Conservation (phyloP, 176 grass and related monocot species). For the Musa itinerans region DNA sequence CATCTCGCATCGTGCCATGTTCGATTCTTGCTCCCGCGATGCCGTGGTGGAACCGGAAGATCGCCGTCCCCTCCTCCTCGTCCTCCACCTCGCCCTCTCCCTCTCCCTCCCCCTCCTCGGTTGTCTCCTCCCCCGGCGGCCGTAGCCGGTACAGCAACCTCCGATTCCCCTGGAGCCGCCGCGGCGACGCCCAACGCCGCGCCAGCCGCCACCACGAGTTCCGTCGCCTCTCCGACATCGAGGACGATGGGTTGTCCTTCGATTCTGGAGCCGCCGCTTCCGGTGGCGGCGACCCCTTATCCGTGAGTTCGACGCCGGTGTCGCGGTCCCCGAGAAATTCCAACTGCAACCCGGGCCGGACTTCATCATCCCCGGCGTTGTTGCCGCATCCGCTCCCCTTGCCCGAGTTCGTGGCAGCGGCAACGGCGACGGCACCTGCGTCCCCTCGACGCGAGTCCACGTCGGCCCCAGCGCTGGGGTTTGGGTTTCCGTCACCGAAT, state of each 20-base stretch:
- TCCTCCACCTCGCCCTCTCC: conserved; percentile 8
- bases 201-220: conserved; percentile 28
- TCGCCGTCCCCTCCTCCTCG: conserved; percentile 42
- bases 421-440: conserved; percentile 18
- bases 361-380: conserved; percentile 42
- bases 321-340: conserved; percentile 42
- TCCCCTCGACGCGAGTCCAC: conserved; percentile 35
- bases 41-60: conserved; percentile 52
- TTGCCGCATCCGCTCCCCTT: conserved; percentile 47
- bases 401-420: conserved; percentile 5
- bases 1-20: background rate
- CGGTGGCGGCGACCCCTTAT: background rate
- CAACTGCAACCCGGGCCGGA: conserved; percentile 40
- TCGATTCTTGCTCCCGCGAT: conserved; percentile 14
- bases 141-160: conserved; percentile 5
- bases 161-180: conserved; percentile 42
- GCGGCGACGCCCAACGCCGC: conserved; percentile 19
- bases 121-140: conserved; percentile 16
- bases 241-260: background rate
- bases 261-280: conserved; percentile 8
- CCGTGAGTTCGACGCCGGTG: conserved; percentile 16
- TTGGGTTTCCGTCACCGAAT: background rate
- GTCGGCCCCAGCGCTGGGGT: background rate
- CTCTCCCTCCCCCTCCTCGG: conserved; percentile 15
- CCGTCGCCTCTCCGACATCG: conserved; percentile 9